Evolutionary conservation across 1,139 yeast genomes (phyloP), one percentile per base, ranked within the genome.

Genomic region (Arxiozyma heterogenica): DNA sequence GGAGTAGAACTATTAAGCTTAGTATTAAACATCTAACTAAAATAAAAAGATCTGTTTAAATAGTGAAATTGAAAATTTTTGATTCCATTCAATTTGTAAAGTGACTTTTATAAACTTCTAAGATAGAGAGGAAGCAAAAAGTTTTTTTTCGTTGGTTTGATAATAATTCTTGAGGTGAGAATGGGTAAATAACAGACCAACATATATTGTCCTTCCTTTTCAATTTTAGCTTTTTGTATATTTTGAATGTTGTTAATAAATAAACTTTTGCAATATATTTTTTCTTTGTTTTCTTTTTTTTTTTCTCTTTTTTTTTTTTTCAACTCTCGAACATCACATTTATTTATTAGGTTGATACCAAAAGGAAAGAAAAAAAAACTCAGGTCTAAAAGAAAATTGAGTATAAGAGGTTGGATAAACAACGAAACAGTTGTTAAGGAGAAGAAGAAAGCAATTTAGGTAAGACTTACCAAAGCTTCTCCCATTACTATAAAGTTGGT

Each of bases 1-100:
- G 71, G 67, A 3, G 70, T 65, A 3, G 70, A 64, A 5, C 70
- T 59, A 49, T 59, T 64, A 21, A 18, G 45, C n/a, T 20, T 43
- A 11, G 45, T 43, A 43, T 17, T 22, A 22, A 43, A 43, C 45
- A 43, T 46, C 21, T 21, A 25, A 30, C n/a, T 12, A 15, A 15
- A 15, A 15, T 4, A 15, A 34, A 34, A 34, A 30, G 15, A 30
- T 8, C n/a, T 34, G n/a, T 34, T 6, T 34, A 15, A 15, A 2
- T 34, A 34, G 39, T 4, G n/a, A 11, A 15, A 6, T 34, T 34
- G n/a, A 34, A 12, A 4, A 34, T 34, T 15, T 15, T 34, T 34
- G n/a, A 15, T 34, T 34, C 39, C n/a, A 34, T 12, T 12, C 39
- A 34, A 34, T 34, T 34, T 34, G 39, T 15, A 15, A 15, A 34